phyloP scores from a whole-genome alignment of 2,329 filamentous ascomycete species.

The Neurospora sp. region DNA sequence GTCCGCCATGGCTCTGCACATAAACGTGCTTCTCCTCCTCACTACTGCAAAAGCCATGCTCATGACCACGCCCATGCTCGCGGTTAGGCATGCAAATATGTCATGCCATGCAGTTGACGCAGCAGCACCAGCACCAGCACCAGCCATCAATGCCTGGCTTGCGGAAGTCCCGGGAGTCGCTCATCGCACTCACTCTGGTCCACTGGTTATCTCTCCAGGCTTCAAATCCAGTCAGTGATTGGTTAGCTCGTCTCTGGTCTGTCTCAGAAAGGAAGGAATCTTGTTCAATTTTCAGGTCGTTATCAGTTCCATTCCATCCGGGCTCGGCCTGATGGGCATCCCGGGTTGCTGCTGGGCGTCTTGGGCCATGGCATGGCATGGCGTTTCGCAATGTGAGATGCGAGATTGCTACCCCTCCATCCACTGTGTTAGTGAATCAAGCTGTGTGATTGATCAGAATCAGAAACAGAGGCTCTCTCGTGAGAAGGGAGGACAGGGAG shows the following conservation, averaged over 20 bases:
- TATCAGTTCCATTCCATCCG: not conserved
- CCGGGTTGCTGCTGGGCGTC: not conserved
- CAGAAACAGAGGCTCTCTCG: not conserved
- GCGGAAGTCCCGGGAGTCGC: not conserved
- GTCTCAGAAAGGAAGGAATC: not conserved
- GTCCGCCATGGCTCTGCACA: not conserved
- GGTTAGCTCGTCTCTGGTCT: not conserved
- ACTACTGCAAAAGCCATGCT: not conserved
- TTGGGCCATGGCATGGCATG: not conserved
- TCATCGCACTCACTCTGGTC: not conserved
- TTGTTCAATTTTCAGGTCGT: not conserved
- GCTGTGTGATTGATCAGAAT: not conserved
- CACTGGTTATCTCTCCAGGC: not conserved
- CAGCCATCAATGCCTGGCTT: not conserved
- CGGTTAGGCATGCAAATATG: not conserved
- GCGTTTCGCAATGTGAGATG: not conserved
- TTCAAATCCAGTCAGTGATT: not conserved
- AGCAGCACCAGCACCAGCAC: not conserved
- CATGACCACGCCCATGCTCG: not conserved
- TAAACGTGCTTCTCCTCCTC: not conserved
- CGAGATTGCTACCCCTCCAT: not conserved
- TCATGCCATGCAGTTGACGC: not conserved
- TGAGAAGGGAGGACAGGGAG: not conserved
- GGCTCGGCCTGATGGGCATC: not conserved
- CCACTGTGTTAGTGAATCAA: not conserved